A percentile compares a stretch with the other conserved stretches of the same genome.
phyloP scores from a whole-genome alignment of 345 rosid species.

The Streptanthus diversifolius region DNA sequence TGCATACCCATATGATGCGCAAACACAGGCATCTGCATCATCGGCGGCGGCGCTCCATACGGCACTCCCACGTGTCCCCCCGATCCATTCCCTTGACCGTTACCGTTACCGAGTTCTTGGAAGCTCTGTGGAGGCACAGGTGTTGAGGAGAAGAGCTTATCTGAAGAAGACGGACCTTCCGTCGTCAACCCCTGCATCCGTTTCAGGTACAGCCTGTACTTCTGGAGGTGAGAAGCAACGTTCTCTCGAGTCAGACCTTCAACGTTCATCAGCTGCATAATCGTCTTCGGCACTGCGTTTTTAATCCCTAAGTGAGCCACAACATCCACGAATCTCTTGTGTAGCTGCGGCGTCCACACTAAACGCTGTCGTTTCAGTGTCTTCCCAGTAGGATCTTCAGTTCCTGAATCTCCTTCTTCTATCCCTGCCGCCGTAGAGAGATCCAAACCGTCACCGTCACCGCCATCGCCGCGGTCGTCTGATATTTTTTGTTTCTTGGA shows the following conservation, averaged over 20 bases:
- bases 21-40: conserved; percentile 62
- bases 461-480: conserved; percentile 26
- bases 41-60: conserved; percentile 44
- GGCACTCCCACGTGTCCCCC: conserved; percentile 47
- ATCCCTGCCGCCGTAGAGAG: conserved; percentile 35
- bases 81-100: conserved; percentile 25
- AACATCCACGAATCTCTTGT: conserved; percentile 94
- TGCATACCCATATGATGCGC: conserved; percentile 65
- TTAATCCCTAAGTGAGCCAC: conserved; percentile 81
- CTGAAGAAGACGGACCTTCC: conserved; percentile 64
- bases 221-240: conserved; percentile 94
- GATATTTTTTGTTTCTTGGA: conserved; percentile 56
- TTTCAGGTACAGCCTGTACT: conserved; percentile 81
- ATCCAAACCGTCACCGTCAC: conserved; percentile 36
- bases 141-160: conserved; percentile 73
- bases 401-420: conserved; percentile 81
- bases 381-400: conserved; percentile 65
- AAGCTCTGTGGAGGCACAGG: conserved; percentile 72
- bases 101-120: conserved; percentile 33
- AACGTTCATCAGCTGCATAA: conserved; percentile 98
- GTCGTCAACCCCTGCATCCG: conserved; percentile 76
- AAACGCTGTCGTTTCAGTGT: conserved; percentile 70
- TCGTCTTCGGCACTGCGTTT: conserved; percentile 96
- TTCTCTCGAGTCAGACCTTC: conserved; percentile 92
- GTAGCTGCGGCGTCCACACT: conserved; percentile 98